Evolutionary conservation across 768 basidiomycete genomes (phyloP).

Genomic region (Hysterangium stoloniferum): DNA sequence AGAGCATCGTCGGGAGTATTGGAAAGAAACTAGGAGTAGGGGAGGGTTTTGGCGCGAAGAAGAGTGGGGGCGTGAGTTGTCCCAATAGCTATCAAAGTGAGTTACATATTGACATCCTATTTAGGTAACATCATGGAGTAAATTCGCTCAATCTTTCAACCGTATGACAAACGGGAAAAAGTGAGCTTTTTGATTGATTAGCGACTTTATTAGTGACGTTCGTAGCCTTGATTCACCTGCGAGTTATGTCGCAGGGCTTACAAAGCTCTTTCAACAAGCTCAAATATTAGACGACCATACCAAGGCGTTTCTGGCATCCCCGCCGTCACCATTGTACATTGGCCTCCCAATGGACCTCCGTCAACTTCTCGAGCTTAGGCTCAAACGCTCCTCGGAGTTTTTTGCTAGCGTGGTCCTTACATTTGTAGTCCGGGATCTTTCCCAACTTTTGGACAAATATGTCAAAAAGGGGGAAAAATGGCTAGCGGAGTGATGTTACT

Average conservation of each 20-base stretch:
- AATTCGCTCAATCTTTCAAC: slow-evolving; percentile 67
- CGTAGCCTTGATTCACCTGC: slow-evolving; percentile 81
- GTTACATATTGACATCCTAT: not conserved
- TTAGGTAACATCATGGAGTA: slow-evolving; percentile 60
- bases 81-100: not conserved
- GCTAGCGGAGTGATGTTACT: slow-evolving; percentile 57
- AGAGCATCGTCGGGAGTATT: slow-evolving; percentile 71
- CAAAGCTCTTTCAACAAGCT: slow-evolving; percentile 60
- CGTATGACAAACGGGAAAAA: slow-evolving; percentile 87
- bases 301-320: slow-evolving; percentile 57
- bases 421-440: slow-evolving; percentile 84
- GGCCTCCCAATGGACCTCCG: slow-evolving; percentile 62
- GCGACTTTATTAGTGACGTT: slow-evolving; percentile 2
- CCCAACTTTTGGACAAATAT: slow-evolving; percentile 84
- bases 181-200: slow-evolving; percentile 35
- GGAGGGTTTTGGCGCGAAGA: slow-evolving; percentile 80
- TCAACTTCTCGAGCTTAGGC: slow-evolving; percentile 56
- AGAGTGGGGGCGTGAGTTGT: slow-evolving; percentile 49
- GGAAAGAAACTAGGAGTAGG: slow-evolving; percentile 86
- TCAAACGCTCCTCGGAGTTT: slow-evolving; percentile 83
- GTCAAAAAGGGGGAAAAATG: slow-evolving; percentile 91
- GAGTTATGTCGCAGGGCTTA: slow-evolving; percentile 70
- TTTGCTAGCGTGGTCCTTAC: slow-evolving; percentile 83
- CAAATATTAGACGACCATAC: slow-evolving; percentile 87
- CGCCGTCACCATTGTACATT: slow-evolving; percentile 64